Base-by-base conservation (phyloP, 2,329 filamentous ascomycete genomes). In the Penicillium sp. region DNA sequence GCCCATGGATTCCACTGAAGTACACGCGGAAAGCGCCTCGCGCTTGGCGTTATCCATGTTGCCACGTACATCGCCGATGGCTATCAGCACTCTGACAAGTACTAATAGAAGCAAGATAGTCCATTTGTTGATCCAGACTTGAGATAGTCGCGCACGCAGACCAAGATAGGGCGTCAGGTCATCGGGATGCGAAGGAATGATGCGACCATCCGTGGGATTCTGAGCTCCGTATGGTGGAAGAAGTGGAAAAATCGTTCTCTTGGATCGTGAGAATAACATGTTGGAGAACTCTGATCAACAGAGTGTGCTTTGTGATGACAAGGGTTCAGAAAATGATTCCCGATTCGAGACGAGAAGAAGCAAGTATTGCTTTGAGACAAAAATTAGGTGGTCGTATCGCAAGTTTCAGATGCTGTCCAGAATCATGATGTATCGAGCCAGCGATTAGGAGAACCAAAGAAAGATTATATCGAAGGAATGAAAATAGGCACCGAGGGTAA, bases 91-190 rank as follows among this genome's bases (percentile, higher is more conserved):
- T 40, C 89, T 80, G 46, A 84, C 77, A 35, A 98, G 80, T 39
- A 96, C 82, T 37, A 98, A 79, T 42, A 95, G 65, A 32, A 96
- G 74, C 32, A 98, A 75, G 43, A 96, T 74, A 26, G 92, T 96
- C 92, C 92, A 98, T 65, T 85, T 79, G 72, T 98, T 96, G 70
- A 98, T 81, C 88, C 90, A 95, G 64, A 93, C 76, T 72, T 98
- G 92, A 35, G 92, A 96, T 55, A 96, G 76, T 56, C 89, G 82
- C 55, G 90, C 82, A 57, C 81, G 80, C 59, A 95, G 79, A 55
- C 89, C 88, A 47, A 98, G 84, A 64, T 96, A 96, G 45, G 92
- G 90, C 48, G 88, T 95, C 58, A 84, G 75, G 59, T 78, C 78
- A 64, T 79, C 75, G 47, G 84, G 80, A 61, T 78, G 74, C 59